Evolutionary conservation across 495 filamentous ascomycete species (phyloP), one percentile per base, ranked within the genome.

Genomic region (Immersiella caudata): DNA sequence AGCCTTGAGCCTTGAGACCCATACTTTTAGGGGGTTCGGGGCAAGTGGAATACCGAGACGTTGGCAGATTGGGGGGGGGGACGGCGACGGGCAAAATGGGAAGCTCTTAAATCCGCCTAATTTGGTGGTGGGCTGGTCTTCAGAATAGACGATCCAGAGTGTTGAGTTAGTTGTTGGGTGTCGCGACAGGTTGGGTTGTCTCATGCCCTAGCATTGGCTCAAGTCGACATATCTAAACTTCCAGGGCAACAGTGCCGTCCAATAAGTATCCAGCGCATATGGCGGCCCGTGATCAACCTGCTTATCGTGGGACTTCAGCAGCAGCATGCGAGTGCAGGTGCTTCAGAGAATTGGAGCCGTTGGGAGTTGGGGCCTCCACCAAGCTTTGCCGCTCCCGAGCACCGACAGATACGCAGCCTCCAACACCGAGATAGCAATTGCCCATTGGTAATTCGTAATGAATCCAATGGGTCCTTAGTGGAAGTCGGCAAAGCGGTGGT

Each of bases 1-100:
- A n/a, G 61, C 67, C 61, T 68, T 61, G 67, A n/a, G n/a, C n/a
- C 67, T 61, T 65, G 65, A 55, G 25, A 33, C 35, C 40, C 40
- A 12, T 46, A 46, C 40, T 46, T 46, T 46, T 6, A 14, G 66
- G 66, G 33, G 63, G 33, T 35, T 51, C 36, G 24, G 46, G 40
- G 40, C 21, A 52, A 60, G 27, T 25, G 22, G 54, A 57, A 55
- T 20, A 55, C 18, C 51, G 9, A 55, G 16, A 16, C n/a, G 51
- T n/a, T 9, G n/a, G 9, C 51, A 55, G 4, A 25, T 1, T 9
- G 2, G 51, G 11, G 12, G 2, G 51, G 16, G 50, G 16, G 50
- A 54, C 6, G 51, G 20, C 20, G 51, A 55, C 20, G 51, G 51
- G 51, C 24, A 20, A 25, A 12, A 1, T 9, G 24, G 24, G 51